Evolutionary conservation across 2,329 filamentous ascomycete species (phyloP).

Genomic region (Annulohypoxylon truncatum): DNA sequence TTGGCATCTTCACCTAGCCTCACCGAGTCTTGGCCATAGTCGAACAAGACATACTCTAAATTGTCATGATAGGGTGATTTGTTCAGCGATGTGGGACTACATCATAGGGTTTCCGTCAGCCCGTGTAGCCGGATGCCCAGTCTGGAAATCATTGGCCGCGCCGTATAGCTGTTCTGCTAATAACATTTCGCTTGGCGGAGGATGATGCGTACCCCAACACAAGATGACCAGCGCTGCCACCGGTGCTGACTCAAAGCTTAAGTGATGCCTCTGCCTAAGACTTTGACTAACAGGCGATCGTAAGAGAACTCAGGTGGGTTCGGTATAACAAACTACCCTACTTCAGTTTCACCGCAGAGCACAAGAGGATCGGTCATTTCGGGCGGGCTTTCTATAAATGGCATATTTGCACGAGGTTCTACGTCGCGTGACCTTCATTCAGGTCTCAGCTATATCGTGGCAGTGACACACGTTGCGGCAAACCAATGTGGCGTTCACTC

Average conservation of each 20-base stretch:
- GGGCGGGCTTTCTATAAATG: slow-evolving; percentile 36
- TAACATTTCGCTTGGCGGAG: slow-evolving; percentile 22
- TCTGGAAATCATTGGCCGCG: slow-evolving; percentile 10
- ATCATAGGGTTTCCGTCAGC: slow-evolving; percentile 21
- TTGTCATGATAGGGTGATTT: slow-evolving; percentile 13
- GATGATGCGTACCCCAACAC: slow-evolving; percentile 29
- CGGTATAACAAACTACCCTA: slow-evolving; percentile 8
- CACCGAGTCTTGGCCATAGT: slow-evolving; percentile 23
- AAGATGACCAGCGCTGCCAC: slow-evolving; percentile 18
- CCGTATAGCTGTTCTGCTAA: slow-evolving; percentile 29
- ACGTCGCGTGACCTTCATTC: slow-evolving; percentile 34
- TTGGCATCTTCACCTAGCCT: slow-evolving; percentile 12
- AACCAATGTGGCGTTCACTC: slow-evolving; percentile 4
- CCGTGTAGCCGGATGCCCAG: slow-evolving; percentile 24
- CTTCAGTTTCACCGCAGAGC: slow-evolving; percentile 29
- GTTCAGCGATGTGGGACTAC: slow-evolving; percentile 13
- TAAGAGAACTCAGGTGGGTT: slow-evolving; percentile 27
- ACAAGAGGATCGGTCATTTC: slow-evolving; percentile 40
- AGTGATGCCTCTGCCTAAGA: slow-evolving; percentile 15
- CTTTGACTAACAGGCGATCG: slow-evolving; percentile 12
- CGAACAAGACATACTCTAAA: slow-evolving; percentile 24
- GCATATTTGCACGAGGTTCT: slow-evolving; percentile 36
- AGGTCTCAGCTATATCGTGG: slow-evolving; percentile 33
- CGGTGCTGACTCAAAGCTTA: slow-evolving; percentile 24
- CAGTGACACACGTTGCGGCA: slow-evolving; percentile 21